Evolutionary conservation across 805 yeast genomes (phyloP).

Genomic region (Komagataella pseudopastoris): DNA sequence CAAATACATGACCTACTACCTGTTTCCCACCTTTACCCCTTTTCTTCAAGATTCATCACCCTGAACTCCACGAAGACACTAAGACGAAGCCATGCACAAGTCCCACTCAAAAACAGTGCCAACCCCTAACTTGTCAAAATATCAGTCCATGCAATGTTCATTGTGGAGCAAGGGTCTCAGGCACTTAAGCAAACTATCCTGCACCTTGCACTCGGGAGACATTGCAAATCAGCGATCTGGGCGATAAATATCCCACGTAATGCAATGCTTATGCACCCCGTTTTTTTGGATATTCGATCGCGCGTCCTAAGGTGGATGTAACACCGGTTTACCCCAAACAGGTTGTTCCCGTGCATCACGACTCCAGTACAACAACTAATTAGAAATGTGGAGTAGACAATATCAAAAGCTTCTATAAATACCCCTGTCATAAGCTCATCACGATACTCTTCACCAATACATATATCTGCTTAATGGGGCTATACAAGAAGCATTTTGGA

Average conservation of each 20-base stretch:
- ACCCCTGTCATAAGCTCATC: not conserved
- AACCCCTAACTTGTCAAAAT: not conserved
- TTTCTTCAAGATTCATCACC: too few species aligned
- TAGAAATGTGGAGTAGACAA: not conserved
- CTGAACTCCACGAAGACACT: too few species aligned
- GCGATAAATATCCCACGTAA: not conserved
- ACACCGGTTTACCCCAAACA: not conserved
- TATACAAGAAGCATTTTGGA: constrained; percentile 3
- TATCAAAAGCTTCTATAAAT: not conserved
- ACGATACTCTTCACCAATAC: not conserved
- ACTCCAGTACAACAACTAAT: too few species aligned
- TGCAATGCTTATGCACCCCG: not conserved
- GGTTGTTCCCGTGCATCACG: not conserved
- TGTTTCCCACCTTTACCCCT: not conserved
- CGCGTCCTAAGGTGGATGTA: not conserved
- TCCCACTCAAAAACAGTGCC: not conserved
- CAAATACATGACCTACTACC: not conserved
- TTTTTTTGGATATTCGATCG: not conserved
- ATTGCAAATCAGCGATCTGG: too few species aligned
- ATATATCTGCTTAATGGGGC: not conserved
- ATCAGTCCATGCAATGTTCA: not conserved
- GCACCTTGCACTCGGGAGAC: not conserved
- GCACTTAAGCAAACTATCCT: not conserved
- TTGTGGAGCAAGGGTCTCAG: not conserved
- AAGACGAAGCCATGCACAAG: not conserved